These are phyloP conservation scores for Cyphellophora attinorum DNA, from an alignment of 2,329 filamentous ascomycete species.

Conservation along the genomic window DNA sequence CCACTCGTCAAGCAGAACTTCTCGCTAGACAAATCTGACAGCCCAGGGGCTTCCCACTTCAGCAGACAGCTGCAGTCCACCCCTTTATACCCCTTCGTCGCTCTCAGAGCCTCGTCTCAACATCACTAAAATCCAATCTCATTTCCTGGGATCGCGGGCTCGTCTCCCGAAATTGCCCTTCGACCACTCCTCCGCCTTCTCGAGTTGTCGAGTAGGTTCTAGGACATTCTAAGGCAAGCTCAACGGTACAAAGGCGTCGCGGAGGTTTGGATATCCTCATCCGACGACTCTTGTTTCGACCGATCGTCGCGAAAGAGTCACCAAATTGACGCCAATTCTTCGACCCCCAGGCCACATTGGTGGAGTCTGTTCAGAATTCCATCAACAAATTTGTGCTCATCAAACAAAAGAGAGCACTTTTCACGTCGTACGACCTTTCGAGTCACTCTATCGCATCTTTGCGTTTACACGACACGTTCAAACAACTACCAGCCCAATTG, in stretches of 20 bases:
- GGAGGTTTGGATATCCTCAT: background rate
- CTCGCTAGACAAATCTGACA: no score
- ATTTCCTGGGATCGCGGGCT: background rate
- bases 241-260: background rate
- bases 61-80: no score
- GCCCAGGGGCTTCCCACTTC: no score
- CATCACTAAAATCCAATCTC: no score
- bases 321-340: no score
- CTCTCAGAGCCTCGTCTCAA: no score
- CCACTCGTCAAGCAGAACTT: no score
- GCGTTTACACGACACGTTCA: constrained; percentile 10
- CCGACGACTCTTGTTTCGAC: background rate
- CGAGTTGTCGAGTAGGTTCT: constrained; percentile 10
- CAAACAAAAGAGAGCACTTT: background rate
- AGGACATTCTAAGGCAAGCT: constrained; percentile 4
- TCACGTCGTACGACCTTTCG: background rate
- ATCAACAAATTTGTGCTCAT: no score
- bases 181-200: constrained; percentile 6
- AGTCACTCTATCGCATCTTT: constrained; percentile 3
- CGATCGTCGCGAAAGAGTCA: background rate
- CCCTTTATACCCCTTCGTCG: no score
- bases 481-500: constrained; percentile 4
- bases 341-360: no score
- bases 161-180: constrained; percentile 4
- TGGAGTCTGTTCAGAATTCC: no score